Percentiles rank a stretch among this genome's conserved stretches.
These are phyloP conservation scores for Trametes sp. DNA, from an alignment of 1,284 basidiomycete genomes.

Conservation along the genomic window DNA sequence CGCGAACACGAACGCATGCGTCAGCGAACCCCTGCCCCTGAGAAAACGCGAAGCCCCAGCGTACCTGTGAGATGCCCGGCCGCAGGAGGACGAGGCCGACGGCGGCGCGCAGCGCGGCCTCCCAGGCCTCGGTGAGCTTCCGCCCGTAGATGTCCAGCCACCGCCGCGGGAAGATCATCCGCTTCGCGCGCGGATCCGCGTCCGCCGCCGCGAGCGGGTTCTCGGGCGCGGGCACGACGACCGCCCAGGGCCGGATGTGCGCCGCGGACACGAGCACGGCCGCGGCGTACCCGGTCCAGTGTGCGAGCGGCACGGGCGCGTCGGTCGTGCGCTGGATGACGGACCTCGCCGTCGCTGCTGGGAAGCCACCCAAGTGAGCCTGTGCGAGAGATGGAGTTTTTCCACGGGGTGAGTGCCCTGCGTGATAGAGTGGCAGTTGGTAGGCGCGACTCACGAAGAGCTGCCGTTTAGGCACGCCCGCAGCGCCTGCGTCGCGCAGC, in stretches of 20 bases:
- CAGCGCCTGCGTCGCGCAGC: slow-evolving; percentile 50
- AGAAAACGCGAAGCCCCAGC: not conserved
- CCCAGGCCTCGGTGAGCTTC: slow-evolving; percentile 70
- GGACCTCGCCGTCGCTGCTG: slow-evolving; percentile 5
- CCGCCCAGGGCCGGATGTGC: slow-evolving; percentile 65
- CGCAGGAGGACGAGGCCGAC: slow-evolving; percentile 69
- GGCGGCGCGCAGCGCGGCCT: slow-evolving; percentile 71
- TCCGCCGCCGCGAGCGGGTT: not conserved
- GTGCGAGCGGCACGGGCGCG: slow-evolving; percentile 59
- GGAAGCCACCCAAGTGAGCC: slow-evolving; percentile 11
- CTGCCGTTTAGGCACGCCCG: slow-evolving; percentile 56
- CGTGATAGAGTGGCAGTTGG: not conserved
- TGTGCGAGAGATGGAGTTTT: not conserved
- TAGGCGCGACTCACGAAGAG: slow-evolving; percentile 50
- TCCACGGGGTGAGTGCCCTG: not conserved
- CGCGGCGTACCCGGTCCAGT: slow-evolving; percentile 72
- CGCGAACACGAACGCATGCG: not conserved
- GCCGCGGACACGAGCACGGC: slow-evolving; percentile 57
- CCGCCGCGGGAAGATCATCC: slow-evolving; percentile 66
- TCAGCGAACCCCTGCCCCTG: not conserved
- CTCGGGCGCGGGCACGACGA: slow-evolving; percentile 52
- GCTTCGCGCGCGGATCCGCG: slow-evolving; percentile 26
- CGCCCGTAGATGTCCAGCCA: slow-evolving; percentile 80
- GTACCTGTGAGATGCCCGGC: slow-evolving; percentile 79
- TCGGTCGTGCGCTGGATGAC: slow-evolving; percentile 48